Percentiles rank a stretch among this genome's conserved stretches.
These are phyloP conservation scores for Cytospora paraplurivora DNA, from an alignment of 2,329 filamentous ascomycete species.

Conservation along the genomic window DNA sequence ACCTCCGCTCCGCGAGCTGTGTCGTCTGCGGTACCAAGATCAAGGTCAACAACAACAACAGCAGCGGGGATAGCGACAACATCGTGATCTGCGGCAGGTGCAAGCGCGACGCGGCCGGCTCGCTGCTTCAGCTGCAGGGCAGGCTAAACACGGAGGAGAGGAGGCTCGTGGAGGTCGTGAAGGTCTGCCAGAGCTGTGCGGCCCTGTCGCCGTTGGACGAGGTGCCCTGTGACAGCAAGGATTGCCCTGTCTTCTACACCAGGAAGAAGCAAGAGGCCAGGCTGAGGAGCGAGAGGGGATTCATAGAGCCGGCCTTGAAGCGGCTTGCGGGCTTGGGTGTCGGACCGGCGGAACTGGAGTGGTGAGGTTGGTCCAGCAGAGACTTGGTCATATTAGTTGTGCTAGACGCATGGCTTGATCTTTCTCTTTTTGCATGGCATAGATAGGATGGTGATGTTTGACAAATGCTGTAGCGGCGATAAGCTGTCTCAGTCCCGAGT, in stretches of 20 bases:
- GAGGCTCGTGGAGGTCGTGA: conserved; percentile 63
- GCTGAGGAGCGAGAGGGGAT: conserved; percentile 44
- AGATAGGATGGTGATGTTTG: too few relatives aligned
- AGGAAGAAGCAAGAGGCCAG: conserved; percentile 63
- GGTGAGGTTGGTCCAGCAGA: conserved; percentile 33
- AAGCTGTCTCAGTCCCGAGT: neutral
- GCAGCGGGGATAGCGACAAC: conserved; percentile 32
- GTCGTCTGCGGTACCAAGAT: conserved; percentile 70
- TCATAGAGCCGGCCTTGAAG: conserved; percentile 40
- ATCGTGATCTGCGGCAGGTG: conserved; percentile 62
- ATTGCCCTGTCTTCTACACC: conserved; percentile 91
- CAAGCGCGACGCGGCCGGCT: conserved; percentile 53
- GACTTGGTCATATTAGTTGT: too few relatives aligned
- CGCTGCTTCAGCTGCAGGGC: conserved; percentile 65
- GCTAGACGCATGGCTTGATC: too few relatives aligned
- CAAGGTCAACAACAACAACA: conserved; percentile 33
- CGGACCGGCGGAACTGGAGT: conserved; percentile 37
- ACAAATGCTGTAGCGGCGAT: neutral
- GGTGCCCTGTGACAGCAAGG: conserved; percentile 84
- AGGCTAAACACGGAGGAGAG: conserved; percentile 65
- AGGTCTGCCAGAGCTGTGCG: conserved; percentile 79
- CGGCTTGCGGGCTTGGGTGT: conserved; percentile 37
- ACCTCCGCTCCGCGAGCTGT: conserved; percentile 81
- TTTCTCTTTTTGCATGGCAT: too few relatives aligned
- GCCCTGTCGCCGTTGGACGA: conserved; percentile 72